Percentiles rank a stretch among this genome's conserved stretches.
These are phyloP conservation scores for Diaporthe sp. DNA, from an alignment of 2,329 filamentous ascomycete species.

Conservation along the genomic window DNA sequence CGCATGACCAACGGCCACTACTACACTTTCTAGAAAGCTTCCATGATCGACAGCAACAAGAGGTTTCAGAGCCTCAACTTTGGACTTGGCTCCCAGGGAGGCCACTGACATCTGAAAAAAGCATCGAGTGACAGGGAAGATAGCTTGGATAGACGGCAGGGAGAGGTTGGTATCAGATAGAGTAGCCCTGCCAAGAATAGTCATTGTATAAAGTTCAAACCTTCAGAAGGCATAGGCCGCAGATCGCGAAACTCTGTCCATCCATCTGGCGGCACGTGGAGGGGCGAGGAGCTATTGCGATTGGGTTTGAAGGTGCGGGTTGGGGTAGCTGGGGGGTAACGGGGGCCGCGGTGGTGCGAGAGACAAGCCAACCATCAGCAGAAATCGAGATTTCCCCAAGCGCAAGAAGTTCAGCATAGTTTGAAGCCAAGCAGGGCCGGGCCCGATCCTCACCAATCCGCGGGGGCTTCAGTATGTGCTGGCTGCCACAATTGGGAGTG, in stretches of 20 bases:
- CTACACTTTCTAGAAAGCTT: conserved; percentile 19
- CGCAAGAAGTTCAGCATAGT: background rate
- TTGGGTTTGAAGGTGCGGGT: conserved; percentile 7
- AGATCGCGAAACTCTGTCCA: conserved; percentile 26
- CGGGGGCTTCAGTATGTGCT: conserved; percentile 1
- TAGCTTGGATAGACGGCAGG: background rate
- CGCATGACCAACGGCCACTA: conserved; percentile 2
- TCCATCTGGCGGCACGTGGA: conserved; percentile 12
- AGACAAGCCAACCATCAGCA: conserved; percentile 8
- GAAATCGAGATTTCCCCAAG: conserved; percentile 21
- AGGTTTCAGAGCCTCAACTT: conserved; percentile 12
- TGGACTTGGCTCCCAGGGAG: background rate
- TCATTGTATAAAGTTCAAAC: background rate
- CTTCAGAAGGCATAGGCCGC: conserved; percentile 25
- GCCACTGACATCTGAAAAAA: background rate
- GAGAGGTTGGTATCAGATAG: background rate
- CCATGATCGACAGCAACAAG: conserved; percentile 11
- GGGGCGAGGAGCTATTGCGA: conserved; percentile 18
- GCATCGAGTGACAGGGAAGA: conserved; percentile 3
- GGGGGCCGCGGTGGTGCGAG: background rate
- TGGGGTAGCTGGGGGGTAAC: background rate
- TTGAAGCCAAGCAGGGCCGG: conserved; percentile 3
- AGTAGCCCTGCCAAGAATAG: conserved; percentile 20
- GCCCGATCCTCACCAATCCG: too few species aligned
- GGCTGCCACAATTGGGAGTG: background rate